These are phyloP conservation scores for Scalesia atractyloides DNA, from an alignment of 129 eudicot genomes.

Conservation along the genomic window DNA sequence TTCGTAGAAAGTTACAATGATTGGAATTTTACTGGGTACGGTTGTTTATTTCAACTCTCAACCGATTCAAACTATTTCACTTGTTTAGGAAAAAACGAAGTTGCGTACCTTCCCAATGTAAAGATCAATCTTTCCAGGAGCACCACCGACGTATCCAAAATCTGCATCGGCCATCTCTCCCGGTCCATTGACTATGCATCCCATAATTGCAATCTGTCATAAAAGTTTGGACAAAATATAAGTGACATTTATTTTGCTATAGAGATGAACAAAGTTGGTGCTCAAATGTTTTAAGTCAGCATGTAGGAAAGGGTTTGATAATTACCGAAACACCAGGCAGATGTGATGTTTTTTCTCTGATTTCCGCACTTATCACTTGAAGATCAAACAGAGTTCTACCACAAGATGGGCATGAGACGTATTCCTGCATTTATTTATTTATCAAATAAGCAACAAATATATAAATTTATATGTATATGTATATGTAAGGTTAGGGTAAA, in stretches of 20 bases:
- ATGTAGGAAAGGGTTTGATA: slow-evolving; percentile 20
- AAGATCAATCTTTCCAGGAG: slow-evolving; percentile 98
- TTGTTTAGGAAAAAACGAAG: not conserved
- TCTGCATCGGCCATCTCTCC: slow-evolving; percentile 99
- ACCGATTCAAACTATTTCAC: not conserved
- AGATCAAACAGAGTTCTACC: slow-evolving; percentile 96
- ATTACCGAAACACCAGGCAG: slow-evolving; percentile 99
- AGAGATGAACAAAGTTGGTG: slow-evolving; percentile 1
- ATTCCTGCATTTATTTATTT: slow-evolving; percentile 53
- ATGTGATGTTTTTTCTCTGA: slow-evolving; percentile 91
- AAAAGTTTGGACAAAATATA: not conserved
- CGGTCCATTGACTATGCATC: slow-evolving; percentile 98
- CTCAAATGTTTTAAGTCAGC: not conserved
- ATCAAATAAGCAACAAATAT: not conserved
- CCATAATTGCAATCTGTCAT: slow-evolving; percentile 95
- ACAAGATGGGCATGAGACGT: slow-evolving; percentile 97
- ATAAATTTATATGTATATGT: not conserved
- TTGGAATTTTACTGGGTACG: too few species aligned
- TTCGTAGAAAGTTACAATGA: not conserved
- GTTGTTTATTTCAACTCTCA: not conserved
- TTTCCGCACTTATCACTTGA: slow-evolving; percentile 97
- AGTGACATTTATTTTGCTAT: slow-evolving; percentile 10
- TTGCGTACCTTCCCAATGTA: slow-evolving; percentile 81
- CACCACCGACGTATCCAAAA: slow-evolving; percentile 97
- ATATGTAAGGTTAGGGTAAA: too few species aligned